These are phyloP conservation scores for Penicillium cataractarum DNA, from an alignment of 495 filamentous ascomycete genomes.

Conservation along the genomic window DNA sequence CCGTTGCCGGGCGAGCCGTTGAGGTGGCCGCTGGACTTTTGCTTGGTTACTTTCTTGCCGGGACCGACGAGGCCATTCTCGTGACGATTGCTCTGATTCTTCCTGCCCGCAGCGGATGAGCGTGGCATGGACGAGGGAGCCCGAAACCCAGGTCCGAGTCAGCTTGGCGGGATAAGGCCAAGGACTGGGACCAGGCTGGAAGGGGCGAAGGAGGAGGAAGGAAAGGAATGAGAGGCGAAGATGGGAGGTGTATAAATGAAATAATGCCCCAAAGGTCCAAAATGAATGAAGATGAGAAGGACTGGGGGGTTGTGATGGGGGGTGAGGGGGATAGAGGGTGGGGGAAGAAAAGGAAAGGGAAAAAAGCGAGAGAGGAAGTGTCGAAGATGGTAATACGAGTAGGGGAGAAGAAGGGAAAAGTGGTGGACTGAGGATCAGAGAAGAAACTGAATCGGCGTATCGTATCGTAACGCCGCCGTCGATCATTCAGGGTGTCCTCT, in stretches of 20 bases:
- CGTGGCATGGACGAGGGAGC: slow-evolving; percentile 69
- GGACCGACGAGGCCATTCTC: slow-evolving; percentile 87
- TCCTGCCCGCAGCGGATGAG: slow-evolving; percentile 66
- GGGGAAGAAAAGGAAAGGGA: slow-evolving; percentile 23
- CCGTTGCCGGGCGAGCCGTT: slow-evolving; percentile 59
- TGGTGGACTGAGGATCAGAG: slow-evolving; percentile 18
- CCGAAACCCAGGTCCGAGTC: slow-evolving; percentile 55
- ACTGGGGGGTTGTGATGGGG: not conserved
- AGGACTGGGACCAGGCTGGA: slow-evolving; percentile 56
- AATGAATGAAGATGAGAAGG: slow-evolving; percentile 9
- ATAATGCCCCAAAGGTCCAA: not conserved
- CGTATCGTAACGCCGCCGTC: slow-evolving; percentile 26
- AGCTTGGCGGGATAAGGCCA: slow-evolving; percentile 56
- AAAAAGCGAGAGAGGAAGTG: slow-evolving; percentile 23
- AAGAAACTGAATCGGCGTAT: slow-evolving; percentile 23
- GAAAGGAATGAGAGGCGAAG: slow-evolving; percentile 8
- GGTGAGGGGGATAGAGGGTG: slow-evolving; percentile 2
- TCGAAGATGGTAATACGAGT: slow-evolving; percentile 23
- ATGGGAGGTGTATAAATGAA: no score
- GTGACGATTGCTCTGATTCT: slow-evolving; percentile 71
- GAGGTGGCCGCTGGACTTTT: slow-evolving; percentile 65
- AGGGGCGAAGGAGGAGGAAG: slow-evolving; percentile 16
- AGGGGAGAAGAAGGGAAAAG: slow-evolving; percentile 31
- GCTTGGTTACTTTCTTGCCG: slow-evolving; percentile 76
- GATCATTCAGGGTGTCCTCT: slow-evolving; percentile 23